Evolutionary conservation across 257 asterid genomes (phyloP).

Genomic region (Rehmannia glutinosa): DNA sequence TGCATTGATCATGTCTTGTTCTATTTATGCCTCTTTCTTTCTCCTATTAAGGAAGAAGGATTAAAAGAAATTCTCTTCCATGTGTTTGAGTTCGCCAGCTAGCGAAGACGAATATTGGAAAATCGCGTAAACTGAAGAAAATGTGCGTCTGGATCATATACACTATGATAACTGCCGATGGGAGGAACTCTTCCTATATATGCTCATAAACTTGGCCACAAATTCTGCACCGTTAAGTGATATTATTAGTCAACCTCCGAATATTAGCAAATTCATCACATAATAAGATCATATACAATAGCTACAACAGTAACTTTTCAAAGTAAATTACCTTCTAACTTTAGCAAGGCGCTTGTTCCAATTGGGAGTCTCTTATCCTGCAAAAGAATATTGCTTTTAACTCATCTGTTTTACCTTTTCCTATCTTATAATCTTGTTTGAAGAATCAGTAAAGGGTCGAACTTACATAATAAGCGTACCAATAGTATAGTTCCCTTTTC

Average conservation of each 20-base stretch:
- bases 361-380: constrained; percentile 68
- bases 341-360: constrained; percentile 52
- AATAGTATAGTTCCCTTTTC: constrained; percentile 58
- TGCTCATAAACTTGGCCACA: constrained; percentile 77
- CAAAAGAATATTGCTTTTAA: constrained; percentile 14
- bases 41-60: too few species aligned
- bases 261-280: too few species aligned
- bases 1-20: background rate
- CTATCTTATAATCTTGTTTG: background rate
- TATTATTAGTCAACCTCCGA: too few species aligned
- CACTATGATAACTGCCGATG: constrained; percentile 29
- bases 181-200: constrained; percentile 49
- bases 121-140: too few species aligned
- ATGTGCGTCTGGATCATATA: background rate
- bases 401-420: background rate
- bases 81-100: too few species aligned
- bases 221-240: too few species aligned
- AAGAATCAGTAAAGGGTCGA: background rate
- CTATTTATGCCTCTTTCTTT: too few species aligned
- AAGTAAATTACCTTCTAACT: constrained; percentile 54
- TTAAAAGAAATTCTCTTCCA: too few species aligned
- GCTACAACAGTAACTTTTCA: too few species aligned
- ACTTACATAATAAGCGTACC: constrained; percentile 79
- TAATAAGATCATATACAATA: too few species aligned
- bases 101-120: too few species aligned